Conservation (phyloP, 1,139 yeast genomes). For the Zhuliangozyma parablackwelliae region DNA sequence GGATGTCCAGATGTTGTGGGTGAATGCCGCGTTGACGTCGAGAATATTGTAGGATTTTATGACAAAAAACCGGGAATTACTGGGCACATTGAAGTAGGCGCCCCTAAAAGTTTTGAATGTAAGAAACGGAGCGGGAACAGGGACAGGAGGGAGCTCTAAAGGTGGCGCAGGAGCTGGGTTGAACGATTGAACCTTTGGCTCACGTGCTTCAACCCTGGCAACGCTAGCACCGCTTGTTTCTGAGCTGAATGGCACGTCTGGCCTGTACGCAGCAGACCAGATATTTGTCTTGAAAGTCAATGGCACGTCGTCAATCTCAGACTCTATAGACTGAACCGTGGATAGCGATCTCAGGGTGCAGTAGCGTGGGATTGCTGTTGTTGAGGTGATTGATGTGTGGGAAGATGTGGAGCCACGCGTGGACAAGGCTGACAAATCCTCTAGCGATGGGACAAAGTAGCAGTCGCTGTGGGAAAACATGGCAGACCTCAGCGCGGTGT, state of each 20-base stretch:
- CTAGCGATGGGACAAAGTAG: too few species aligned
- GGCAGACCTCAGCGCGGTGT: too few species aligned
- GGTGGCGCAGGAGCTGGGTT: too few species aligned
- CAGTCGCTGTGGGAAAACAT: too few species aligned
- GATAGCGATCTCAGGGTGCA: slow-evolving; percentile 18
- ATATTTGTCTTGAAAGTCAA: slow-evolving; percentile 15
- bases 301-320: slow-evolving; percentile 11
- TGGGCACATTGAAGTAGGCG: slow-evolving; percentile 12
- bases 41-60: slow-evolving; percentile 49
- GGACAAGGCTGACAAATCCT: too few species aligned
- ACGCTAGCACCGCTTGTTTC: neutral
- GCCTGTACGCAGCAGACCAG: slow-evolving; percentile 18
- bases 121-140: slow-evolving; percentile 4
- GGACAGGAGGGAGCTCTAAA: too few species aligned
- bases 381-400: neutral
- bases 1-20: slow-evolving; percentile 54
- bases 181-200: too few species aligned
- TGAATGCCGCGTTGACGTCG: slow-evolving; percentile 48
- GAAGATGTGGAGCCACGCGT: too few species aligned
- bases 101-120: slow-evolving; percentile 22
- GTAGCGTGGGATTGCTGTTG: slow-evolving; percentile 4
- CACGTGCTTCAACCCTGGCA: neutral
- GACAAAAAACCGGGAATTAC: slow-evolving; percentile 44
- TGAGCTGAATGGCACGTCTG: neutral
- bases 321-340: slow-evolving; percentile 16